Percentiles rank a stretch among this genome's conserved stretches.
phyloP scores from a whole-genome alignment of 768 basidiomycete genomes.

The Glaciozyma martinii region DNA sequence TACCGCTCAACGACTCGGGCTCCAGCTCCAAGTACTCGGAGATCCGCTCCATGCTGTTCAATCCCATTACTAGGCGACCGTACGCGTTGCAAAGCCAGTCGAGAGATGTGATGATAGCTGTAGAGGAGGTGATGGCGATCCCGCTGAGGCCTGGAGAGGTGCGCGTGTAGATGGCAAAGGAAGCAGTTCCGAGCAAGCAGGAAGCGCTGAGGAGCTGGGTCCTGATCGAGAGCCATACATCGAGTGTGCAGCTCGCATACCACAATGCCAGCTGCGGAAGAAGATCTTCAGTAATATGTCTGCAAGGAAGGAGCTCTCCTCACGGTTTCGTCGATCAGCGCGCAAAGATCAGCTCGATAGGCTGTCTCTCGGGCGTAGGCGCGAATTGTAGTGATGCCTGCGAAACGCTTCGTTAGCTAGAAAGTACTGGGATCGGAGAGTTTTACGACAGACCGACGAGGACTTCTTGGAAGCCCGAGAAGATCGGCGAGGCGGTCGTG shows the following conservation, averaged over 20 bases:
- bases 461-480: constrained; percentile 45
- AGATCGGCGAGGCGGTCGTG: constrained; percentile 40
- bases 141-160: constrained; percentile 57
- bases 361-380: constrained; percentile 48
- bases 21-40: constrained; percentile 35
- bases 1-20: constrained; percentile 30
- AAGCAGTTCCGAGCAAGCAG: constrained; percentile 21
- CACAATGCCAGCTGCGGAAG: constrained; percentile 43
- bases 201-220: constrained; percentile 21
- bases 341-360: constrained; percentile 59
- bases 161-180: constrained; percentile 55
- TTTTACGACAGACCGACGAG: not conserved
- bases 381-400: constrained; percentile 40
- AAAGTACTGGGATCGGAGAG: too few species aligned
- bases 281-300: too few species aligned
- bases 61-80: constrained; percentile 9
- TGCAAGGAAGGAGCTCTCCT: constrained; percentile 28
- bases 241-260: constrained; percentile 49
- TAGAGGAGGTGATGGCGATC: constrained; percentile 60
- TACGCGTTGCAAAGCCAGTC: constrained; percentile 16
- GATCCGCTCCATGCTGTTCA: constrained; percentile 43
- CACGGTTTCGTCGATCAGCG: constrained; percentile 59
- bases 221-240: constrained; percentile 29
- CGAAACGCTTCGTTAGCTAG: not conserved
- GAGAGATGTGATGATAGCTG: constrained; percentile 30